Conservation (phyloP, 208 protist genomes). For the Leishmania turanica region DNA sequence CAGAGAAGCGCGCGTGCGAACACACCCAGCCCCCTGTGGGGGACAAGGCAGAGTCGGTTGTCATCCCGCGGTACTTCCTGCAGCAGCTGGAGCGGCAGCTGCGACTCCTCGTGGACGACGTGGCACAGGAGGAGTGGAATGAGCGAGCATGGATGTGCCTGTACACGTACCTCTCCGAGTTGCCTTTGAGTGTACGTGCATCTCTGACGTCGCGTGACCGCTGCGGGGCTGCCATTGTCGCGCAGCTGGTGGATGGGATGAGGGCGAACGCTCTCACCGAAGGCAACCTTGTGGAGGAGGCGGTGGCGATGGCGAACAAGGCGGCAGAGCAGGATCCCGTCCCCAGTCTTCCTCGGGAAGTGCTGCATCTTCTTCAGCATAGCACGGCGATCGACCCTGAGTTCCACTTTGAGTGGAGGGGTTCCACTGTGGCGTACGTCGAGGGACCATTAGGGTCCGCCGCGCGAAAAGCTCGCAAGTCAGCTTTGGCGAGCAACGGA, state of each 20-base stretch:
- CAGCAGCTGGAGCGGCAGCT: conserved; percentile 34
- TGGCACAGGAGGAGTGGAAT: conserved; percentile 9
- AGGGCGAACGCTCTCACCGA: background rate
- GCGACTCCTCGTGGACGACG: conserved; percentile 18
- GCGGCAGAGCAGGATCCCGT: background rate
- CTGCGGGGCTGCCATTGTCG: conserved; percentile 9
- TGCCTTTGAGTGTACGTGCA: conserved; percentile 18
- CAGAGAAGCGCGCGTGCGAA: conserved; percentile 1
- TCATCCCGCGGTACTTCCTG: conserved; percentile 35
- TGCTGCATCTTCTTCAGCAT: conserved; percentile 28
- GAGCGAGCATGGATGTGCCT: conserved; percentile 44
- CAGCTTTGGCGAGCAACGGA: too few species aligned
- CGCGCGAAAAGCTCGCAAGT: background rate
- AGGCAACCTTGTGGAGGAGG: conserved; percentile 11
- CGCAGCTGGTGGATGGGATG: background rate
- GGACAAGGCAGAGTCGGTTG: background rate
- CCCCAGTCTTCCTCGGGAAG: conserved; percentile 11
- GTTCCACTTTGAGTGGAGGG: conserved; percentile 19
- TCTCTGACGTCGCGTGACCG: conserved; percentile 19
- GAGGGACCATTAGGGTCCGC: background rate
- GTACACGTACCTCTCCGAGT: conserved; percentile 48
- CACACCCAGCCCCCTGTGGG: background rate
- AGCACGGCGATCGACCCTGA: background rate
- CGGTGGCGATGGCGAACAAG: background rate
- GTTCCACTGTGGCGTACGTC: background rate